Conservation (phyloP, 2,329 filamentous ascomycete genomes). For the Paecilomyces sp. region DNA sequence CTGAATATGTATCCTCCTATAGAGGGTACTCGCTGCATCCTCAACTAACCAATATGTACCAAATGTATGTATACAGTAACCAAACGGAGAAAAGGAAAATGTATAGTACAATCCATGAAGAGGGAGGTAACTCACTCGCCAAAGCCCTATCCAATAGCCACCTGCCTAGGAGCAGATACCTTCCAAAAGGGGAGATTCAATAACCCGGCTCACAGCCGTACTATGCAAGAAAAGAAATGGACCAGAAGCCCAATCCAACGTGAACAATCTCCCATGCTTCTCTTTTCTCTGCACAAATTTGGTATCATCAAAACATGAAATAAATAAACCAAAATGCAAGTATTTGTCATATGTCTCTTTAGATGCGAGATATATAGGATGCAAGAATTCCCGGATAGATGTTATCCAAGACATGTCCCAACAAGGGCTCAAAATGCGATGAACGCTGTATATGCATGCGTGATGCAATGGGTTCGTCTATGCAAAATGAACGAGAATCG, state of each 20-base stretch:
- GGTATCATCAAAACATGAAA: slow-evolving; percentile 10
- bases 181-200: background rate
- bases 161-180: background rate
- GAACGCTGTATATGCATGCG: background rate
- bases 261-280: background rate
- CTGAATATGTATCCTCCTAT: background rate
- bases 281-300: slow-evolving; percentile 7
- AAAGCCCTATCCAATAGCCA: background rate
- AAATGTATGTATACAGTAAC: background rate
- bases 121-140: background rate
- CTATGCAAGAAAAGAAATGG: background rate
- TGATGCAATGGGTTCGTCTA: background rate
- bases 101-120: background rate
- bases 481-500: background rate
- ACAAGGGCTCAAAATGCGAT: background rate
- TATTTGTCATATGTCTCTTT: background rate
- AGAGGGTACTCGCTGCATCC: background rate
- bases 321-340: background rate
- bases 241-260: background rate
- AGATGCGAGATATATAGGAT: background rate
- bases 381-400: background rate
- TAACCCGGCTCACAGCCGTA: background rate
- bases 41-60: background rate
- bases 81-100: background rate
- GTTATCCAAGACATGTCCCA: background rate